Base-by-base conservation (phyloP, 352 stramenopile species). In the Phytophthora crassamura region DNA sequence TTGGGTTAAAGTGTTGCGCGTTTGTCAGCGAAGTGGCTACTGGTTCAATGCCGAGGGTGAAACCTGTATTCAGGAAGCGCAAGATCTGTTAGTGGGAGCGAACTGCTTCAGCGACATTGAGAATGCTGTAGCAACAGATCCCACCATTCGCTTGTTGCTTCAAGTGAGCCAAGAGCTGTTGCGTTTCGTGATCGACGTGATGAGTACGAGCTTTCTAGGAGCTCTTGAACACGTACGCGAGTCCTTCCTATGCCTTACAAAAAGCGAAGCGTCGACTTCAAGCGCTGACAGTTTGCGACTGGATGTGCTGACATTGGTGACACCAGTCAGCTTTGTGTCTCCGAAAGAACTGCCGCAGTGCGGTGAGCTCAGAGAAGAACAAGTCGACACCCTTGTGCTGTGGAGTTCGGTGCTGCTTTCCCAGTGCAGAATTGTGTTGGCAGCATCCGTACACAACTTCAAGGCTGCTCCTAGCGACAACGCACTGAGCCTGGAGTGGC, bases 331-430 rank as follows among this genome's bases (percentile, higher is more conserved):
- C n/a, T 53, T 90, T 5, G 42, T 78, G 5, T 74, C 75, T 5
- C 45, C 41, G 1, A 50, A 57, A 8, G 34, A 52, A 15, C 54
- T 75, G 0, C 75, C 82, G 30, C 40, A 41, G 3, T 78, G 84
- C 40, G 81, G 84, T 3, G 81, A 92, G 30, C 51, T 92, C 25
- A 49, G 33, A 10, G 69, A 86, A 16, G 84, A 90, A 67, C 52
- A 58, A 4, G 47, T 67, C 2, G 84, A 90, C 48, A 79, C 81
- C 14, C 40, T 36, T 2, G 41, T 47, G 9, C 51, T 89, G 6
- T 89, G 78, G 78, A 69, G 54, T 11, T 72, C 75, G 4, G 62
- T 80, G 41, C 69, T 80, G 25, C 54, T 89, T 10, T 68, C 71
- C 5, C 80, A 91, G 48, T 89, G 77, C 47, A 54, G 51, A 35